Base-by-base conservation (phyloP, 2,329 filamentous ascomycete genomes). In the Chalara sp. region DNA sequence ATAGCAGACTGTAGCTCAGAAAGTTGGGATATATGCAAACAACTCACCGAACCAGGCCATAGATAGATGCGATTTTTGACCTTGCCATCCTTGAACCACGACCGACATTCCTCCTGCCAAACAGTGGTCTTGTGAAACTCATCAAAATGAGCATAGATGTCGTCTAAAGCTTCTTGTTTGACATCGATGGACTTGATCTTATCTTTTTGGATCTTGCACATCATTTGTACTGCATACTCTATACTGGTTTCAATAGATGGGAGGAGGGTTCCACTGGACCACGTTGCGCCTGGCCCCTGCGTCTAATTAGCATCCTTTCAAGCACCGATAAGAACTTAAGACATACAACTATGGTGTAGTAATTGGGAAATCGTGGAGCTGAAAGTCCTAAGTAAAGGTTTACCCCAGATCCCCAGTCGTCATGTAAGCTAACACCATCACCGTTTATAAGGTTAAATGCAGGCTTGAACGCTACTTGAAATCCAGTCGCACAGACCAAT, bases 31-130 rank as follows among this genome's bases (percentile, higher is more conserved):
- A 21, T 21, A 21, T 3, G 21, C 21, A 21, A 21, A 42, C 39
- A 76, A 68, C 1, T 68, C 71, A 8, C 68, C 70, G 6, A 65
- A 53, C 75, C 76, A 2, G 76, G 75, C 72, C 73, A 78, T 3
- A 78, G 65, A 8, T 73, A 71, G 59, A 60, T 65, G 44, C 73
- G 68, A 10, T 70, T 63, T 29, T 70, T 70, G 5, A 67, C 70
- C 47, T 53, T 56, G 12, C 56, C 55, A 40, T 59, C 55, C 41
- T 59, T 59, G 49, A 54, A 58, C 58, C 58, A 67, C 47, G 61
- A 59, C 42, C 58, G 51, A 30, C 60, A 60, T 32, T 60, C 53
- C 29, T 57, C 53, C 35, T 53, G 41, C 51, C 59, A 66, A n/a
- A 62, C 61, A 7, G 61, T 64, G 12, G 50, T 54, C 42, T 55